phyloP scores from a whole-genome alignment of 495 filamentous ascomycete species.

The Talaromyces nanjingensis region DNA sequence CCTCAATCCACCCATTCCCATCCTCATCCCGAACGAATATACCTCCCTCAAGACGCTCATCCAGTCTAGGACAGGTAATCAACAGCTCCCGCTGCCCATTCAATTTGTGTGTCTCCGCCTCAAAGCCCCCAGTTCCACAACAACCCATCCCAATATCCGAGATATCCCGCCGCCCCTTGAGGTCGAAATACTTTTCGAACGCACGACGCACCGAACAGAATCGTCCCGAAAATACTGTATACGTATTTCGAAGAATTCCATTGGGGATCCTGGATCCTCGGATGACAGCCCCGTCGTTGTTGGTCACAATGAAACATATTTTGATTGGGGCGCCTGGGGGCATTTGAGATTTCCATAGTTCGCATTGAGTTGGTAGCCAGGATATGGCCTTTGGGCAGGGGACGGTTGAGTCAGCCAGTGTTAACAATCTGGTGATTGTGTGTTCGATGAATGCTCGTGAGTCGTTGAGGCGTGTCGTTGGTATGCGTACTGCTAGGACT shows the following conservation, averaged over 20 bases:
- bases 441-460: not conserved
- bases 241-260: not conserved
- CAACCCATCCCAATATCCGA: no score
- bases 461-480: not conserved
- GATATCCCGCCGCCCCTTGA: not conserved
- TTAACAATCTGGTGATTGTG: not conserved
- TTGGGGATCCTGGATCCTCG: not conserved
- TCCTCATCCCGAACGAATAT: not conserved
- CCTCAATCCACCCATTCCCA: not conserved
- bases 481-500: not conserved
- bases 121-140: not conserved
- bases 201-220: not conserved
- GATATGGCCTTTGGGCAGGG: not conserved
- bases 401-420: not conserved
- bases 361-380: not conserved
- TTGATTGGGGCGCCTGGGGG: not conserved
- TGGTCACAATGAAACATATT: not conserved
- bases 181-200: not conserved
- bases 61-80: not conserved
- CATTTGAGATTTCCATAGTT: not conserved
- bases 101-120: not conserved
- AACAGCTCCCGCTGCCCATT: not conserved
- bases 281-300: not conserved
- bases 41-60: not conserved
- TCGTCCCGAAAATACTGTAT: not conserved